Conservation (phyloP, 305 asterid species). For the Fraxinus velutina region DNA sequence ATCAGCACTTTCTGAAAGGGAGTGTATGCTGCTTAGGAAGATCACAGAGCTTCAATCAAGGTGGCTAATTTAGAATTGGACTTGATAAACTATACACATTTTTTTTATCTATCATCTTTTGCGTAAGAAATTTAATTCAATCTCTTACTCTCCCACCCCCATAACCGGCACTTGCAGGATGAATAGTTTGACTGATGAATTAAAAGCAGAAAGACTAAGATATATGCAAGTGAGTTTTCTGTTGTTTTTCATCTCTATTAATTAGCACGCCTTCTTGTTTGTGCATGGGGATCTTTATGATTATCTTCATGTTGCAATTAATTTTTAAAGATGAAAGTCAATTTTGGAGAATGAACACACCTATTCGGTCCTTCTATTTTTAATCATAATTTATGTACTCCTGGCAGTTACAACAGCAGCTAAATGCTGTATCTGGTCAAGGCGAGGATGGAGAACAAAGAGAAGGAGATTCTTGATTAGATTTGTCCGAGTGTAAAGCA, state of each 20-base stretch:
- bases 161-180: constrained; percentile 54
- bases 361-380: not conserved
- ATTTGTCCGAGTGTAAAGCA: constrained; percentile 26
- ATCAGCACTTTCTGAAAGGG: constrained; percentile 69
- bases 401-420: constrained; percentile 77
- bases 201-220: constrained; percentile 73
- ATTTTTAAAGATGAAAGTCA: not conserved
- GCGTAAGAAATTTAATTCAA: constrained; percentile 21
- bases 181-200: constrained; percentile 82
- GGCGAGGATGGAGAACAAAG: constrained; percentile 64
- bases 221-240: constrained; percentile 68
- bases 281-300: not conserved
- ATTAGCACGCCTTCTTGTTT: not conserved
- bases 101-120: not conserved
- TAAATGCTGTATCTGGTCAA: constrained; percentile 46
- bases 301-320: constrained; percentile 9
- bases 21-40: constrained; percentile 71
- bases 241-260: not conserved
- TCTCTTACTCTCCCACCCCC: constrained; percentile 12
- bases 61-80: constrained; percentile 30
- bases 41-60: constrained; percentile 89
- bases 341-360: not conserved
- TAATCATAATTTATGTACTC: constrained; percentile 22
- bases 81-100: not conserved
- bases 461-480: constrained; percentile 60